Evolutionary conservation across 345 rosid species (phyloP).

Genomic region (Gossypium bickii): DNA sequence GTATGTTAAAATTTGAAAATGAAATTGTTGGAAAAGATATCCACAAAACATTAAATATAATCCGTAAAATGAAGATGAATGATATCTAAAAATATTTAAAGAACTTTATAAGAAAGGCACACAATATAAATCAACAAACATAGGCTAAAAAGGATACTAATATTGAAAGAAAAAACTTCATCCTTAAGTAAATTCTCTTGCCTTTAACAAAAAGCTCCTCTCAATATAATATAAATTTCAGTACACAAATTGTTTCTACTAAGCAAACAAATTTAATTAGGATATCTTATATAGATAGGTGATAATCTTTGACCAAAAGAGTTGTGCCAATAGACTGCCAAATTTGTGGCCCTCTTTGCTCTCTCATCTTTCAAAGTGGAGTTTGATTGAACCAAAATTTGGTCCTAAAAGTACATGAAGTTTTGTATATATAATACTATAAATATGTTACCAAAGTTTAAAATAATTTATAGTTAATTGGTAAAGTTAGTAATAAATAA

Average conservation of each 20-base stretch:
- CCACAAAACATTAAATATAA: too few relatives aligned
- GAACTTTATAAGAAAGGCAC: too few relatives aligned
- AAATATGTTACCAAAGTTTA: too few relatives aligned
- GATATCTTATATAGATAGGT: neutral
- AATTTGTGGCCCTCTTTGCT: neutral
- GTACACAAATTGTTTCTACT: neutral
- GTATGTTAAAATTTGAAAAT: too few relatives aligned
- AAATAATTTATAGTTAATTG: too few relatives aligned
- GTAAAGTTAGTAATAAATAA: too few relatives aligned
- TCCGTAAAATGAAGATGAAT: too few relatives aligned
- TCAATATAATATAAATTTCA: neutral
- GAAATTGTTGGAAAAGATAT: too few relatives aligned
- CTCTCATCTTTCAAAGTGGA: constrained; percentile 3
- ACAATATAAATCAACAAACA: neutral
- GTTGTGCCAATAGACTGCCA: neutral
- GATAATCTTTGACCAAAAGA: neutral
- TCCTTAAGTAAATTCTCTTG: neutral
- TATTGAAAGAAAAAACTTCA: neutral
- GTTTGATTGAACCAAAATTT: neutral
- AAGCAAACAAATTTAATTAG: neutral
- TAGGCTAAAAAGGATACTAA: neutral
- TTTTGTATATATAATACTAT: too few relatives aligned
- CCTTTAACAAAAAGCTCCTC: neutral
- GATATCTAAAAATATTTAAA: too few relatives aligned
- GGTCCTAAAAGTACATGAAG: neutral